Conservation (phyloP, 1,139 yeast species). For the Pichiaceae sp. region DNA sequence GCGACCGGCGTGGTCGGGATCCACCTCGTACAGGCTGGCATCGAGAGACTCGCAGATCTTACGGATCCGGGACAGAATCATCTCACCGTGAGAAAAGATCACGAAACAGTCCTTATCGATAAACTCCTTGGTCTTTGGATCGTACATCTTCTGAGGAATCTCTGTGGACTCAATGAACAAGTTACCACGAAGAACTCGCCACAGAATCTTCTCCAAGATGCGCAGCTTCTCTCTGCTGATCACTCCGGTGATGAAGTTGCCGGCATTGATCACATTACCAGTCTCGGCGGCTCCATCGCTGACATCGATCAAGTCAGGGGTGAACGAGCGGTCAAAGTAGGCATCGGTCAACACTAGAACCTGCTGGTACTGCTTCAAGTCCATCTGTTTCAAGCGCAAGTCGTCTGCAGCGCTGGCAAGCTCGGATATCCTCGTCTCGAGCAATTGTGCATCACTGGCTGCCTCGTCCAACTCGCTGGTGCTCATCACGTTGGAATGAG, state of each 20-base stretch:
- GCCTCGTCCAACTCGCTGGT: conserved; percentile 72
- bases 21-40: conserved; percentile 40
- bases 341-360: conserved; percentile 63
- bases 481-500: conserved; percentile 26
- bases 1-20: conserved; percentile 38
- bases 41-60: conserved; percentile 45
- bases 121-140: conserved; percentile 27
- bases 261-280: conserved; percentile 23
- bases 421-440: conserved; percentile 52
- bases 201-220: conserved; percentile 41
- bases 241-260: conserved; percentile 44
- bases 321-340: conserved; percentile 41
- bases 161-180: conserved; percentile 41
- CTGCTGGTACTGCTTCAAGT: conserved; percentile 54
- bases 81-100: conserved; percentile 48
- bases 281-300: conserved; percentile 20
- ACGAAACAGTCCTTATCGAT: conserved; percentile 41
- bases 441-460: conserved; percentile 52
- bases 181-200: conserved; percentile 53
- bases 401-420: conserved; percentile 48
- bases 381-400: conserved; percentile 45
- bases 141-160: conserved; percentile 32
- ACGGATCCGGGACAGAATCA: conserved; percentile 38
- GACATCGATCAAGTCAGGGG: conserved; percentile 22
- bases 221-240: conserved; percentile 38